Evolutionary conservation across 2,329 filamentous ascomycete species (phyloP).

Genomic region (Colletotrichum sp.): DNA sequence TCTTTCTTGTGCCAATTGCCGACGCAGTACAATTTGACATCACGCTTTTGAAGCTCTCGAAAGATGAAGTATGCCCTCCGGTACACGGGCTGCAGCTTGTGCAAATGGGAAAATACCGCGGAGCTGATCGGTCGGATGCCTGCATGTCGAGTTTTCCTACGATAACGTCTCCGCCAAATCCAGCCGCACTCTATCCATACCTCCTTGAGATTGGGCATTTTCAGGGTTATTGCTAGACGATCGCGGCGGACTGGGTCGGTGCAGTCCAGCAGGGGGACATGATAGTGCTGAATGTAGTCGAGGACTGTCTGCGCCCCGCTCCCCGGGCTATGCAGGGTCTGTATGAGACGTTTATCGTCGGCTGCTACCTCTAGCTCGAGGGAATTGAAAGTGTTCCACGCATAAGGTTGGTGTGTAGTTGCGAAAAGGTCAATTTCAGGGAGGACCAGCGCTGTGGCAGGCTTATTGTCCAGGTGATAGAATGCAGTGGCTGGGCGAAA

Average conservation of each 20-base stretch:
- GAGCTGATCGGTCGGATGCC: not conserved
- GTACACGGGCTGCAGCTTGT: not conserved
- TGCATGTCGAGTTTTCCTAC: not conserved
- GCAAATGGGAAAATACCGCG: not conserved
- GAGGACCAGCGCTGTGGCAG: not conserved
- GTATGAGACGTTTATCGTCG: not conserved
- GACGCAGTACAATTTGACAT: not conserved
- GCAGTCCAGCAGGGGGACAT: not conserved
- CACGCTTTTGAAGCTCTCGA: not conserved
- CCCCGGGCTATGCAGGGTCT: not conserved
- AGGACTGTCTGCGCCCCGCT: not conserved
- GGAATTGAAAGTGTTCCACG: not conserved
- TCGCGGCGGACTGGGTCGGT: not conserved
- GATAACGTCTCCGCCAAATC: not conserved
- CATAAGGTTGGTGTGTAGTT: not conserved
- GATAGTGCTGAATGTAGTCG: not conserved
- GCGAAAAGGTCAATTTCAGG: not conserved
- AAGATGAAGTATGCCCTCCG: not conserved
- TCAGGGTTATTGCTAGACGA: not conserved
- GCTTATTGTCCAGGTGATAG: not conserved
- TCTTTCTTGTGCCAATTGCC: not conserved
- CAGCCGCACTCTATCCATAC: not conserved
- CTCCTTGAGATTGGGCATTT: not conserved
- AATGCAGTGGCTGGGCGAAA: not conserved
- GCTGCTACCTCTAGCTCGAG: not conserved